Conservation (phyloP, 192 early-diverging fungal species). For the Rhizoclosmatium sp. region DNA sequence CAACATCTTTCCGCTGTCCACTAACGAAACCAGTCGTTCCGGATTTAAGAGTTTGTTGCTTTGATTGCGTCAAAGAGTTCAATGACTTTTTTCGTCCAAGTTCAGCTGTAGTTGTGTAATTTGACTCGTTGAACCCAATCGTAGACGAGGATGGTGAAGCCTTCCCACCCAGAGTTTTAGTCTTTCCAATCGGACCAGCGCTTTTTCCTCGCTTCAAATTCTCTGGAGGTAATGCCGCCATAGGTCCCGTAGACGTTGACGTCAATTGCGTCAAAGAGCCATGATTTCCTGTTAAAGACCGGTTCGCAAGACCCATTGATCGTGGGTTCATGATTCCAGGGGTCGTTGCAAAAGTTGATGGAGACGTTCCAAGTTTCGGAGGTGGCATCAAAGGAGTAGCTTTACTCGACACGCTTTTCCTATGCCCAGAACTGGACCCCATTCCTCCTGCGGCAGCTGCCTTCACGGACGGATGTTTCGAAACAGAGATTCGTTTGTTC, state of each 20-base stretch:
- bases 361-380: neutral
- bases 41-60: neutral
- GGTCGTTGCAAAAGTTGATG: neutral
- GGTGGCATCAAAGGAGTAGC: neutral
- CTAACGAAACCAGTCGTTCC: neutral
- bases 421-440: neutral
- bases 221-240: neutral
- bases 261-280: slow-evolving; percentile 8
- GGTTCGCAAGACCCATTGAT: slow-evolving; percentile 1
- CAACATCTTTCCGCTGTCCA: neutral
- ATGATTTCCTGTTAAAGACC: slow-evolving; percentile 12
- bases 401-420: neutral
- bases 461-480: neutral
- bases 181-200: slow-evolving; percentile 15
- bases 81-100: slow-evolving; percentile 27
- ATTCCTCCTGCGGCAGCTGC: neutral
- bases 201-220: slow-evolving; percentile 17
- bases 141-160: neutral
- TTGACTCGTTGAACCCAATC: neutral
- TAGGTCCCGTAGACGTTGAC: neutral
- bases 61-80: neutral
- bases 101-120: slow-evolving; percentile 7
- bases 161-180: neutral
- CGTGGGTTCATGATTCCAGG: neutral
- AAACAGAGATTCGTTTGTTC: neutral